These are phyloP conservation scores for Trifolium subterraneum DNA, from an alignment of 306 rosid genomes.

Conservation along the genomic window DNA sequence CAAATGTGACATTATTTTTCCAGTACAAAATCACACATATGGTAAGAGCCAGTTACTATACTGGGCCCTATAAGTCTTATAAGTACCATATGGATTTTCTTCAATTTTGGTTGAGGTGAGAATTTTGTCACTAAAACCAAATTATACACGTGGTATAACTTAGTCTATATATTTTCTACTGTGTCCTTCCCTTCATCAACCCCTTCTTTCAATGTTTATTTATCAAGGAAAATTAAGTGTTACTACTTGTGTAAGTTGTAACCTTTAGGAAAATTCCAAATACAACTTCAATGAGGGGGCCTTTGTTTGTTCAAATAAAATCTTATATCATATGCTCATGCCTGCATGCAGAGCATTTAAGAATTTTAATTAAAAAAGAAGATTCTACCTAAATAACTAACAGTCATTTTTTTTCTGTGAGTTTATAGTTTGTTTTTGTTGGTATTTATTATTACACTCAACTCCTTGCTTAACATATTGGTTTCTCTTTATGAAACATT, in stretches of 20 bases:
- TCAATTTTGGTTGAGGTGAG: slow-evolving; percentile 44
- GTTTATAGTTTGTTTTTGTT: slow-evolving; percentile 29
- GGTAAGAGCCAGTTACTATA: slow-evolving; percentile 41
- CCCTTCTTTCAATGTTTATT: slow-evolving; percentile 16
- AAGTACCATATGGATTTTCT: slow-evolving; percentile 59
- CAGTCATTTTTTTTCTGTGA: slow-evolving; percentile 16
- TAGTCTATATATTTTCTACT: slow-evolving; percentile 38
- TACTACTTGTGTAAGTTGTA: slow-evolving; percentile 17
- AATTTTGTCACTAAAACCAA: slow-evolving; percentile 45
- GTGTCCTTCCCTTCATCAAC: slow-evolving; percentile 43
- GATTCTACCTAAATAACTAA: slow-evolving; percentile 28
- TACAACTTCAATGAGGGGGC: slow-evolving; percentile 20
- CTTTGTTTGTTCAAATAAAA: slow-evolving; percentile 11
- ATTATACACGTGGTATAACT: slow-evolving; percentile 28
- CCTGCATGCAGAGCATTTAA: slow-evolving; percentile 36
- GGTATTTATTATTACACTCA: slow-evolving; percentile 29
- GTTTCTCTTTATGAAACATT: slow-evolving; percentile 48
- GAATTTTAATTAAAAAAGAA: slow-evolving; percentile 31
- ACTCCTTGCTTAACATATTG: slow-evolving; percentile 38
- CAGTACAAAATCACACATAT: slow-evolving; percentile 46
- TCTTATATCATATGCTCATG: slow-evolving; percentile 20
- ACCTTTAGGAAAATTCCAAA: slow-evolving; percentile 40
- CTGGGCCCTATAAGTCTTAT: slow-evolving; percentile 44
- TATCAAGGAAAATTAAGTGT: neutral
- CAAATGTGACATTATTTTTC: slow-evolving; percentile 48